These are phyloP conservation scores for Sugiyamaella grinbergsii DNA, from an alignment of 1,139 yeast genomes.

Conservation along the genomic window DNA sequence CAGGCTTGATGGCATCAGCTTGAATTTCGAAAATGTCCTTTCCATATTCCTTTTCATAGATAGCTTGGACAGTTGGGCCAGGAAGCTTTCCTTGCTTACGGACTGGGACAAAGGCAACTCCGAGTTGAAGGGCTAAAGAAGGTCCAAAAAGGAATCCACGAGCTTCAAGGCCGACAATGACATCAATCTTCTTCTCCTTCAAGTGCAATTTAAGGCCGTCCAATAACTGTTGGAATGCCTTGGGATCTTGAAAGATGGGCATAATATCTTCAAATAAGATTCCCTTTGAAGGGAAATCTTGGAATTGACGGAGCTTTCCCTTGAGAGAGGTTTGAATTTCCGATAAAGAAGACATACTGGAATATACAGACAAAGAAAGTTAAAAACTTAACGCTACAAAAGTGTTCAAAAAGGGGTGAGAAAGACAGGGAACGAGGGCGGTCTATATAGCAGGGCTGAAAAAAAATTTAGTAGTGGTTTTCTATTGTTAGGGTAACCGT, in stretches of 20 bases:
- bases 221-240: constrained; percentile 73
- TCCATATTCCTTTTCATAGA: constrained; percentile 90
- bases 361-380: background rate
- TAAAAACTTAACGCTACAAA: no score
- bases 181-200: constrained; percentile 66
- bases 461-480: no score
- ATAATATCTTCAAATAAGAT: constrained; percentile 91
- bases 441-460: no score
- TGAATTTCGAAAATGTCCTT: constrained; percentile 86
- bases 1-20: constrained; percentile 74
- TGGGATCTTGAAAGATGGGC: constrained; percentile 87
- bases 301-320: constrained; percentile 60
- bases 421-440: no score
- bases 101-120: constrained; percentile 90
- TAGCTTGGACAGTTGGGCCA: constrained; percentile 73
- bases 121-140: constrained; percentile 81
- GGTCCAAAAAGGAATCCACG: constrained; percentile 98
- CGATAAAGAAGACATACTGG: constrained; percentile 8
- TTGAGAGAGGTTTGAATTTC: constrained; percentile 32
- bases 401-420: no score
- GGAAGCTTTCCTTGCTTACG: constrained; percentile 96
- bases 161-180: constrained; percentile 90
- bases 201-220: constrained; percentile 80
- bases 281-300: constrained; percentile 93
- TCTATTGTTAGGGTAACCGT: no score